Base-by-base conservation (phyloP, 495 filamentous ascomycete genomes). In the Massariosphaeria phaeospora region DNA sequence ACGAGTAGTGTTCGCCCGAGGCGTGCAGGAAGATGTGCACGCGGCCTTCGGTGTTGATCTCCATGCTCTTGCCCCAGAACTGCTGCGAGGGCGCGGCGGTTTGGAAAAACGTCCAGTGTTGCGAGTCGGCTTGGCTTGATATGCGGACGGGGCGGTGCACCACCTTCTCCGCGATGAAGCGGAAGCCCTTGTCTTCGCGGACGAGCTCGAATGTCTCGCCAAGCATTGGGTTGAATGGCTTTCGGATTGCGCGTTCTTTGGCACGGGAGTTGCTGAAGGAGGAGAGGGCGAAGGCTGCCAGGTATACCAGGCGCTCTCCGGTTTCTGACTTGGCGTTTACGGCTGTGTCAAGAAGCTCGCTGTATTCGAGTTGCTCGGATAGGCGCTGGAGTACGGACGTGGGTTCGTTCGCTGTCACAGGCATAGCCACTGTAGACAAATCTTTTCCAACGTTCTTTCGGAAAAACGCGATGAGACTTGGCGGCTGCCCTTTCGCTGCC, bases 381-480 rank as follows among this genome's bases (percentile, higher is more conserved):
- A 87, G 77, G 52, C 93, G 84, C 67, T 98, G 93, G 2, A 95
- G 76, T 2, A 91, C 68, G 0, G 91, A 96, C 2, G 84, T 82
- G 1, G 93, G 94, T 66, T 98, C 93, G 69, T 98, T 98, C 17
- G 91, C 83, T 18, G 90, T 91, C 4, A 96, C 93, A 0, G 93
- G 93, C 94, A 97, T 98, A 29, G 88, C 85, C 66, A 97, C 90
- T 3, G 89, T 91, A 44, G 89, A 95, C 5, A 98, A 73, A 68
- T 98, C 93, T 72, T 97, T 97, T 60, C 93, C 93, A 11, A 96
- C 93, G 59, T 98, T 98, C 67, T 96, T 98, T 64, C 94, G 88
- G 9, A 97, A 75, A 67, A 96, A 95, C 1, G 87, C 85, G 52
- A 98, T 93, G 26, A 98, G 73, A 69, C 88, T 95, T 0, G 93